These are phyloP conservation scores for Cercospora brassicicola DNA, from an alignment of 2,329 filamentous ascomycete species.

Conservation along the genomic window DNA sequence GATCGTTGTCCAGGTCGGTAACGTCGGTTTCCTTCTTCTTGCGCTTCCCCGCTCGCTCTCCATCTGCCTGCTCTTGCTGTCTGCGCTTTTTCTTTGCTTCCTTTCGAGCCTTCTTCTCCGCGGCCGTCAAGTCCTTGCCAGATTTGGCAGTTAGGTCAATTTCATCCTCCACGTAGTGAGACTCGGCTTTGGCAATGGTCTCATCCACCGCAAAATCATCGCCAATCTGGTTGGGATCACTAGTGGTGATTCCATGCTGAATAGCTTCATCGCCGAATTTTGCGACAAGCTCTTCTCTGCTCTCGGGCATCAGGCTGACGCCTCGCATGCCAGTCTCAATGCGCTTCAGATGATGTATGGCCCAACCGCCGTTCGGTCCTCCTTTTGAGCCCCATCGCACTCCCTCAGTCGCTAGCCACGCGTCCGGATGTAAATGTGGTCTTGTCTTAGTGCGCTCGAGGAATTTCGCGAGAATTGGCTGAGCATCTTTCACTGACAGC, in stretches of 20 bases:
- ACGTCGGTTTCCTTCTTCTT: constrained; percentile 24
- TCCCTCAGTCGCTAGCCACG: constrained; percentile 46
- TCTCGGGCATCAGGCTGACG: constrained; percentile 51
- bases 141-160: constrained; percentile 13
- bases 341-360: constrained; percentile 55
- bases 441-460: constrained; percentile 42
- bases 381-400: constrained; percentile 46
- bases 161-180: constrained; percentile 14
- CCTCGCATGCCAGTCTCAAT: constrained; percentile 55
- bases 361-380: constrained; percentile 49
- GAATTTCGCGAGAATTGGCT: constrained; percentile 41
- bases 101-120: constrained; percentile 19
- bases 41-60: constrained; percentile 19
- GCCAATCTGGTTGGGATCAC: constrained; percentile 23
- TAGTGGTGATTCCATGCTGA: constrained; percentile 9
- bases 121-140: constrained; percentile 12
- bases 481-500: constrained; percentile 11
- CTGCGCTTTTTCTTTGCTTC: constrained; percentile 21
- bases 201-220: constrained; percentile 29
- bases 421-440: constrained; percentile 53
- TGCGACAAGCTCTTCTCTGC: constrained; percentile 37
- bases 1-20: constrained; percentile 17
- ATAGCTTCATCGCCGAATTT: constrained; percentile 42
- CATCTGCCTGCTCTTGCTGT: constrained; percentile 22
- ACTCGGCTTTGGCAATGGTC: constrained; percentile 7